phyloP scores from a whole-genome alignment of 1,284 basidiomycete genomes.

The Ustilago bromivora region DNA sequence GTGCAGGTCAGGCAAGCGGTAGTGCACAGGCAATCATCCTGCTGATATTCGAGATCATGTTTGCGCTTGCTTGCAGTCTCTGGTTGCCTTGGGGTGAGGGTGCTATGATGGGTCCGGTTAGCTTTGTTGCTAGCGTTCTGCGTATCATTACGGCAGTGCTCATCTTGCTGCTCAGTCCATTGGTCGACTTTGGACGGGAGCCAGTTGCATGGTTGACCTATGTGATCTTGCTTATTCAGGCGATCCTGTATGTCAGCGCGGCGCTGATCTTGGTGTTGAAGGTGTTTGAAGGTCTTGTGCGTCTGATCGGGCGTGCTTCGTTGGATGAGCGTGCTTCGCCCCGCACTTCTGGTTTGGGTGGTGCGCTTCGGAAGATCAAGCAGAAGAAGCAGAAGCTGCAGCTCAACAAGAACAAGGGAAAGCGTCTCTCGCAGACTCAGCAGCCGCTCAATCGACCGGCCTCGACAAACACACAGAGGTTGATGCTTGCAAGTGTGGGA shows the following conservation, averaged over 20 bases:
- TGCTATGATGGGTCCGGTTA: constrained; percentile 92
- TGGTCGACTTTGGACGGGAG: constrained; percentile 73
- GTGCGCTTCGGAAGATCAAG: constrained; percentile 56
- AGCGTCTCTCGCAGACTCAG: constrained; percentile 14
- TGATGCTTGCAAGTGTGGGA: constrained; percentile 36
- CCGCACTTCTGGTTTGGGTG: constrained; percentile 55
- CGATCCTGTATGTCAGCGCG: constrained; percentile 84
- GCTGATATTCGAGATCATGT: constrained; percentile 70
- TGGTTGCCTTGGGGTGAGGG: constrained; percentile 97
- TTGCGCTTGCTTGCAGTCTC: constrained; percentile 58
- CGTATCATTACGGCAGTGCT: constrained; percentile 89
- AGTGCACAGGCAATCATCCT: constrained; percentile 91
- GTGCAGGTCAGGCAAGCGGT: constrained; percentile 87
- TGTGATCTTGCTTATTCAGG: constrained; percentile 87
- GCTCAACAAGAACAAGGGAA: constrained; percentile 45
- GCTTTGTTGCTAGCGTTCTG: constrained; percentile 89
- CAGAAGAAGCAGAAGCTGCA: constrained; percentile 51
- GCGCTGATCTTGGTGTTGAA: constrained; percentile 85
- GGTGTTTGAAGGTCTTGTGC: constrained; percentile 82
- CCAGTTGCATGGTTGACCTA: constrained; percentile 86
- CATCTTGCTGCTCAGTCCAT: constrained; percentile 85
- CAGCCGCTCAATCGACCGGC: constrained; percentile 24
- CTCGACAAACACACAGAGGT: constrained; percentile 32
- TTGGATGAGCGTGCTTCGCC: constrained; percentile 77
- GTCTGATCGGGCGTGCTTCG: constrained; percentile 81